Evolutionary conservation across 2,329 filamentous ascomycete genomes (phyloP).

Genomic region (Exserohilum rostratum): DNA sequence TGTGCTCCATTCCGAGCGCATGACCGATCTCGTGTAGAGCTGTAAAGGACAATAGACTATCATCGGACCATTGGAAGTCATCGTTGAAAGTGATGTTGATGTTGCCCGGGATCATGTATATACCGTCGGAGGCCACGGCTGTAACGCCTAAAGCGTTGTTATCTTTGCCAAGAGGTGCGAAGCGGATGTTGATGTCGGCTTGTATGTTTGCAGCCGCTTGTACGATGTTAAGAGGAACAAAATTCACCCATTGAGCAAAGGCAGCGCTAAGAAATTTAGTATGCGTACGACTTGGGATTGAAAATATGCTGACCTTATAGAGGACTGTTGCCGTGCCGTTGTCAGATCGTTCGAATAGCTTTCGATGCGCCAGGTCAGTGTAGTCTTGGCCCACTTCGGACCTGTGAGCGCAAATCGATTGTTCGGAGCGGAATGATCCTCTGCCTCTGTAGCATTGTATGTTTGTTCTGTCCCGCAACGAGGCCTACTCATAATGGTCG

Average conservation of each 20-base stretch:
- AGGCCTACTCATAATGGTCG: slow-evolving; percentile 32
- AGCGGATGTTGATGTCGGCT: slow-evolving; percentile 36
- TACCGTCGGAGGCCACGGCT: slow-evolving; percentile 33
- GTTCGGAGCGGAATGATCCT: slow-evolving; percentile 6
- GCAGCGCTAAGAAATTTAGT: slow-evolving; percentile 21
- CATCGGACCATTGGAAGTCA: slow-evolving; percentile 36
- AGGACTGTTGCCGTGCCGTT: slow-evolving; percentile 22
- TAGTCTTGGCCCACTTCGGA: slow-evolving; percentile 34
- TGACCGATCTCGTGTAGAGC: slow-evolving; percentile 40
- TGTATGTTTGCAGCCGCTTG: slow-evolving; percentile 18
- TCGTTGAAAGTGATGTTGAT: slow-evolving; percentile 42
- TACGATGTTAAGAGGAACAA: slow-evolving; percentile 26
- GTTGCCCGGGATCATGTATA: slow-evolving; percentile 26
- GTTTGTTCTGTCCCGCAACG: slow-evolving; percentile 33
- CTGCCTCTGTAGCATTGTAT: slow-evolving; percentile 31
- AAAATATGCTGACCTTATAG: slow-evolving; percentile 26
- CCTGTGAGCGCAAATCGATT: slow-evolving; percentile 39
- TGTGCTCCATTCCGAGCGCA: slow-evolving; percentile 36
- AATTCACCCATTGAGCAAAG: slow-evolving; percentile 35
- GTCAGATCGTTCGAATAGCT: slow-evolving; percentile 34
- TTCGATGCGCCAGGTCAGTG: slow-evolving; percentile 35
- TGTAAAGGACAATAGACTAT: slow-evolving; percentile 35
- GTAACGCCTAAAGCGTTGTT: slow-evolving; percentile 37
- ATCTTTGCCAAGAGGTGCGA: slow-evolving; percentile 25
- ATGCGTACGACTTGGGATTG: not conserved